A percentile compares a stretch with the other conserved stretches of the same genome.
These are phyloP conservation scores for Leptomonas pyrrhocoris DNA, from an alignment of 208 protist genomes.

Conservation along the genomic window DNA sequence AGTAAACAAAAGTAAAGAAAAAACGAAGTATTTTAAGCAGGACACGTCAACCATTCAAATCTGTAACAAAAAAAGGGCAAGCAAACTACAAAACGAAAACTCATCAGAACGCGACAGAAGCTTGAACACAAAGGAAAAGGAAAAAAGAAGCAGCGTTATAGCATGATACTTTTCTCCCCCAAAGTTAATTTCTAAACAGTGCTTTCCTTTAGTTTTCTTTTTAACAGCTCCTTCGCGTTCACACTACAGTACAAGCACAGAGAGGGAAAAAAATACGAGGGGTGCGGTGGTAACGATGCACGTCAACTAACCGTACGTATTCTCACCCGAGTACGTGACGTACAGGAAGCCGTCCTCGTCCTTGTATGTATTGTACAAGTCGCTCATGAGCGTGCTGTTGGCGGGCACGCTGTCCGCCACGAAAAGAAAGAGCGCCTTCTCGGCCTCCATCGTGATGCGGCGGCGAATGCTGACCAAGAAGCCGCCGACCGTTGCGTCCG, in stretches of 20 bases:
- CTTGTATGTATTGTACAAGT: slow-evolving; percentile 91
- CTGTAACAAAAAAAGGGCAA: not conserved
- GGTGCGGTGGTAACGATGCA: too few relatives aligned
- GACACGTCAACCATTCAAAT: not conserved
- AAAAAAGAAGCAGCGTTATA: not conserved
- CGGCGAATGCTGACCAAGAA: slow-evolving; percentile 95
- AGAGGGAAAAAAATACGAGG: too few relatives aligned
- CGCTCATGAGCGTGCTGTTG: slow-evolving; percentile 61
- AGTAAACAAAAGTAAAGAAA: not conserved
- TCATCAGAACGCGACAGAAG: too few relatives aligned
- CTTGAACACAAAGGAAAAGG: not conserved
- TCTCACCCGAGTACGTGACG: slow-evolving; percentile 88
- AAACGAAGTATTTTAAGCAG: not conserved
- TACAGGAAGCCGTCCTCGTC: slow-evolving; percentile 95
- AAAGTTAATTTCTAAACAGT: too few relatives aligned
- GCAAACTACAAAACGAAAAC: not conserved
- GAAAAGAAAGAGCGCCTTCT: slow-evolving; percentile 95
- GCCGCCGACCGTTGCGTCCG: slow-evolving; percentile 91
- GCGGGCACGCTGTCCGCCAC: slow-evolving; percentile 90
- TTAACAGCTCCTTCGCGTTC: not conserved
- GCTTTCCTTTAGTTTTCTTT: not conserved
- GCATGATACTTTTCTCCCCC: too few relatives aligned
- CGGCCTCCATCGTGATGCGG: slow-evolving; percentile 88
- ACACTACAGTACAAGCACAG: not conserved
- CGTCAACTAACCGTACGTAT: slow-evolving; percentile 82